A percentile compares a stretch with the other conserved stretches of the same genome.
Evolutionary conservation across 495 filamentous ascomycete genomes (phyloP).

Genomic region (Cetradonia linearis): DNA sequence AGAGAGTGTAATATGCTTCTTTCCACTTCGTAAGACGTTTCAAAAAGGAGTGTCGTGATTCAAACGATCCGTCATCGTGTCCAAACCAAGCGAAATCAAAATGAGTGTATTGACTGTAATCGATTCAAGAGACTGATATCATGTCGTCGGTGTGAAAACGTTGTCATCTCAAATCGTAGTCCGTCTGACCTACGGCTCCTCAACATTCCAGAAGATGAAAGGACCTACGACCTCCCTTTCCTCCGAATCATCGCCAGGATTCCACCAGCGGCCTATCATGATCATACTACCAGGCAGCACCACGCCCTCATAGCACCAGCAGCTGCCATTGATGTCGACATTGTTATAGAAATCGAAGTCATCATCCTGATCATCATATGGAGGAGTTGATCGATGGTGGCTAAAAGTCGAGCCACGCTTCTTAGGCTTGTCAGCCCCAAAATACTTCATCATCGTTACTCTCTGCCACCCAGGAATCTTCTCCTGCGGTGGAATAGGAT

Average conservation of each 20-base stretch:
- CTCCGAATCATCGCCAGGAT: conserved; percentile 25
- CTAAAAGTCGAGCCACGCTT: background rate
- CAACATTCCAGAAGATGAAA: conserved; percentile 46
- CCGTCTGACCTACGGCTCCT: background rate
- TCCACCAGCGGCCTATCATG: conserved; percentile 41
- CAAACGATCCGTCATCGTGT: conserved; percentile 1
- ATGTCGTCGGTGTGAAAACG: background rate
- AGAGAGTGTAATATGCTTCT: background rate
- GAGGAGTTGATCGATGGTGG: background rate
- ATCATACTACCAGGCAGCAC: conserved; percentile 40
- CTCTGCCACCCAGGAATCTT: conserved; percentile 35
- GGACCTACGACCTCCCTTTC: conserved; percentile 32
- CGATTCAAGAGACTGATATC: background rate
- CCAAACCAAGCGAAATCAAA: background rate
- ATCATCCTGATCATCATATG: background rate
- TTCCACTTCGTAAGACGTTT: background rate
- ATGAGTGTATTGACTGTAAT: background rate
- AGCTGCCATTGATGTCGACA: conserved; percentile 10
- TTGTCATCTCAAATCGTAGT: background rate
- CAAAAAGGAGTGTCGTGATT: conserved; percentile 1
- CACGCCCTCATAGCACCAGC: conserved; percentile 39
- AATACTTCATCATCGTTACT: conserved; percentile 35
- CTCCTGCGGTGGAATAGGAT: conserved; percentile 24
- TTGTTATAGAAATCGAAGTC: conserved; percentile 17
- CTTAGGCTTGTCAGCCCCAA: background rate